A percentile compares a stretch with the other conserved stretches of the same genome.
phyloP scores from a whole-genome alignment of 495 filamentous ascomycete species.

The Penicillium bovifimosum region DNA sequence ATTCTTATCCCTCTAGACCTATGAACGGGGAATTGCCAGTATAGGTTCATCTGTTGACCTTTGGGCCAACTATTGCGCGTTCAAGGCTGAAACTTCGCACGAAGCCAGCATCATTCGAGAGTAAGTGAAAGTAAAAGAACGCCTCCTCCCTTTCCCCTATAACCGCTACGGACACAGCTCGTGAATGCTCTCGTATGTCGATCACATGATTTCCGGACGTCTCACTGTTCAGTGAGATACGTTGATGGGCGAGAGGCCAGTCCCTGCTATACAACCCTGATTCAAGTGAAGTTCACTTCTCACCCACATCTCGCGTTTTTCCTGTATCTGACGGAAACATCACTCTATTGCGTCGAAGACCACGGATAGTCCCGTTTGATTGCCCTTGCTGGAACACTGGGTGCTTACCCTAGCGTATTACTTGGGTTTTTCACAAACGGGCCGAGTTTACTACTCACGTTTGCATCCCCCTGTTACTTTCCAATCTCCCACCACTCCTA shows the following conservation, averaged over 20 bases:
- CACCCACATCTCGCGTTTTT: conserved; percentile 51
- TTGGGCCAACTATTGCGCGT: conserved; percentile 94
- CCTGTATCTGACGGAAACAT: conserved; percentile 27
- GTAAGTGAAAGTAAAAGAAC: conserved; percentile 72
- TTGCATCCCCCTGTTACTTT: conserved; percentile 38
- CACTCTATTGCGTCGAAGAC: conserved; percentile 28
- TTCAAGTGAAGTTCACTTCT: conserved; percentile 47
- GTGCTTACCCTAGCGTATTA: conserved; percentile 28
- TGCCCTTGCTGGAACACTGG: conserved; percentile 31
- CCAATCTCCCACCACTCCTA: conserved; percentile 20
- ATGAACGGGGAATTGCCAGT: conserved; percentile 90
- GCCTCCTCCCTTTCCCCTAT: conserved; percentile 60
- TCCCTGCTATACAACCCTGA: conserved; percentile 37
- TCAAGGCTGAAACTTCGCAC: conserved; percentile 97
- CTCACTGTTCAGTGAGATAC: conserved; percentile 24
- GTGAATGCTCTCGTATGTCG: conserved; percentile 30
- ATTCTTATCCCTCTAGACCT: conserved; percentile 55
- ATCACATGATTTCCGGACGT: conserved; percentile 27
- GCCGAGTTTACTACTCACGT: conserved; percentile 49
- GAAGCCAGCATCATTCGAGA: conserved; percentile 94
- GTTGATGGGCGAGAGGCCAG: conserved; percentile 52
- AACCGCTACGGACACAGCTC: conserved; percentile 39
- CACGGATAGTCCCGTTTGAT: conserved; percentile 27
- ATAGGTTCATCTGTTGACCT: conserved; percentile 90
- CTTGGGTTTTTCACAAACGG: conserved; percentile 35